phyloP scores from a whole-genome alignment of 2,329 filamentous ascomycete genomes.

The Fusarium goolgardi region DNA sequence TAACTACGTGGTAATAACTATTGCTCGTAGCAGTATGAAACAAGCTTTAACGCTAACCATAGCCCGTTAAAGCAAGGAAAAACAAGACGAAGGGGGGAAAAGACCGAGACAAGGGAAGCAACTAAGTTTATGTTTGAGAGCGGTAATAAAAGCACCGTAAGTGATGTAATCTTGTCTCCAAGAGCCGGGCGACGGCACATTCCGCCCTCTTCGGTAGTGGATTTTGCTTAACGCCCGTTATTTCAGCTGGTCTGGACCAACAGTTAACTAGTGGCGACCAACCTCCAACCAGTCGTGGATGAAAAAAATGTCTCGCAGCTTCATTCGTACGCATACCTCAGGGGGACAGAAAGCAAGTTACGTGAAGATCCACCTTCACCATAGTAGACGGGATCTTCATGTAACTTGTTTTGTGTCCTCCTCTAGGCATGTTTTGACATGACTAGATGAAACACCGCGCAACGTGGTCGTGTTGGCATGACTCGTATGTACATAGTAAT shows the following conservation, averaged over 20 bases:
- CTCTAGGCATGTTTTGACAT: too few species aligned
- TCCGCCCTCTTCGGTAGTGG: constrained; percentile 3
- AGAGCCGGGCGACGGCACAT: neutral
- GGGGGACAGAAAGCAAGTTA: too few species aligned
- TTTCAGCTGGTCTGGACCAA: neutral
- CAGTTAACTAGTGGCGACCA: neutral
- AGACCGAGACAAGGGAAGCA: constrained; percentile 1
- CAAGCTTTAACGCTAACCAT: constrained; percentile 23
- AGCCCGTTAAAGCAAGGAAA: neutral
- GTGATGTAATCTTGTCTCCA: constrained; percentile 12
- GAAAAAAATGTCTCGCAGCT: neutral
- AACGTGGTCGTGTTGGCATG: neutral
- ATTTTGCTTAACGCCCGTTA: neutral
- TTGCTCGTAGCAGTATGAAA: neutral
- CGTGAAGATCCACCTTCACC: too few species aligned
- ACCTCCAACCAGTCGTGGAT: neutral
- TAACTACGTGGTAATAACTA: neutral
- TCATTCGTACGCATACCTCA: neutral
- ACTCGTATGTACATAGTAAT: neutral
- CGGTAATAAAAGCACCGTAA: neutral
- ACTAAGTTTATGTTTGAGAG: neutral
- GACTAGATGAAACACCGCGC: neutral
- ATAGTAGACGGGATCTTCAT: too few species aligned
- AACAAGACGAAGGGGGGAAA: neutral
- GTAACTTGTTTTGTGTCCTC: too few species aligned